A percentile compares a stretch with the other conserved stretches of the same genome.
These are phyloP conservation scores for Alternaria arborescens DNA, from an alignment of 2,329 filamentous ascomycete genomes.

Conservation along the genomic window DNA sequence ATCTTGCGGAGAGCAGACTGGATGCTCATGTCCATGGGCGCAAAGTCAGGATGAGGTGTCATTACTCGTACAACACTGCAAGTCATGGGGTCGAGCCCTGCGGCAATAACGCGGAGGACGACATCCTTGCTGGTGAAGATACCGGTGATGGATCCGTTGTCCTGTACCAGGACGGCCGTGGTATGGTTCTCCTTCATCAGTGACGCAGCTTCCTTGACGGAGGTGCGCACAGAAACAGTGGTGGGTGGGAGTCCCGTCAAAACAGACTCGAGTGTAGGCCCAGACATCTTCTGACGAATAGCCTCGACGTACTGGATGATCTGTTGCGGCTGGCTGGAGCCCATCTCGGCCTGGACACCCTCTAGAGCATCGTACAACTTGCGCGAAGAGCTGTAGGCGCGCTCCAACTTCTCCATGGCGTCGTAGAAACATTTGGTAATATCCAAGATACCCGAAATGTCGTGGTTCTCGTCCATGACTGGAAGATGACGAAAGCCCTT, in stretches of 20 bases:
- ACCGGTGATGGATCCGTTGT: slow-evolving; percentile 95
- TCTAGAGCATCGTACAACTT: slow-evolving; percentile 98
- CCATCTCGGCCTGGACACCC: slow-evolving; percentile 95
- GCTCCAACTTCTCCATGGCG: slow-evolving; percentile 99
- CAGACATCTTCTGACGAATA: slow-evolving; percentile 94
- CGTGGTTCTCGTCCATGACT: slow-evolving; percentile 99
- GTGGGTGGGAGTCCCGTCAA: slow-evolving; percentile 90
- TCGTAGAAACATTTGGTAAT: slow-evolving; percentile 99
- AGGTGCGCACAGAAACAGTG: slow-evolving; percentile 94
- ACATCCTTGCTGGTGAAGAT: slow-evolving; percentile 99
- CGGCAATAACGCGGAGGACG: slow-evolving; percentile 95
- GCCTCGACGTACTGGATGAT: slow-evolving; percentile 99
- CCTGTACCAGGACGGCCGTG: slow-evolving; percentile 93
- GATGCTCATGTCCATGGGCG: slow-evolving; percentile 98
- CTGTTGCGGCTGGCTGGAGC: slow-evolving; percentile 94
- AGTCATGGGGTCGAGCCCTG: slow-evolving; percentile 89
- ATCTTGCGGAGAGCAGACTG: slow-evolving; percentile 98
- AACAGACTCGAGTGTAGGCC: slow-evolving; percentile 93
- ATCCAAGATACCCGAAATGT: slow-evolving; percentile 96
- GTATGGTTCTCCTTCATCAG: slow-evolving; percentile 99
- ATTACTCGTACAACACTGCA: slow-evolving; percentile 99
- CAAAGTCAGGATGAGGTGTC: slow-evolving; percentile 99
- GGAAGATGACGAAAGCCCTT: slow-evolving; percentile 98
- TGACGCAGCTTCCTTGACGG: slow-evolving; percentile 92
- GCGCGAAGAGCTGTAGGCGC: slow-evolving; percentile 96